Conservation (phyloP, 768 basidiomycete species). For the Pleurotus pulmonarius region DNA sequence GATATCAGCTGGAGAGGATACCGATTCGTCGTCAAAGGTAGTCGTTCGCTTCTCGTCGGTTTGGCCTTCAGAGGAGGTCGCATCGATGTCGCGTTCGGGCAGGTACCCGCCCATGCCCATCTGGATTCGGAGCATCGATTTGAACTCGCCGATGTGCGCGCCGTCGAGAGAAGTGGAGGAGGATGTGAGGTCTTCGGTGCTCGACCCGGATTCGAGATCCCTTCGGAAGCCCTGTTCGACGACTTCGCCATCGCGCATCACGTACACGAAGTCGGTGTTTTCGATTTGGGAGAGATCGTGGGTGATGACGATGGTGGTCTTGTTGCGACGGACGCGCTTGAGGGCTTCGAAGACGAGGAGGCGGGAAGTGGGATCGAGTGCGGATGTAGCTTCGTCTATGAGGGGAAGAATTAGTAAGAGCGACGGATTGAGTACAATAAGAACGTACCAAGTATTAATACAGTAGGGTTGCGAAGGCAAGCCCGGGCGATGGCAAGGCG, state of each 20-base stretch:
- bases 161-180: slow-evolving; percentile 12
- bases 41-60: slow-evolving; percentile 4
- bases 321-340: slow-evolving; percentile 64
- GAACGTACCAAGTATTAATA: slow-evolving; percentile 83
- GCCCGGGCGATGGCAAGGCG: slow-evolving; percentile 87
- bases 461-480: slow-evolving; percentile 76
- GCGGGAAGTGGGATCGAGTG: slow-evolving; percentile 84
- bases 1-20: not conserved
- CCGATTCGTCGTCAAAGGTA: not conserved
- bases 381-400: slow-evolving; percentile 77
- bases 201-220: slow-evolving; percentile 58
- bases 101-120: slow-evolving; percentile 47
- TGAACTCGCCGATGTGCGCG: slow-evolving; percentile 59
- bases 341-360: slow-evolving; percentile 77
- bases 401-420: slow-evolving; percentile 31
- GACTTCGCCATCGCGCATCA: slow-evolving; percentile 75
- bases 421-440: slow-evolving; percentile 28
- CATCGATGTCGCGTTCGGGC: slow-evolving; percentile 29
- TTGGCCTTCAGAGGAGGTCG: not conserved
- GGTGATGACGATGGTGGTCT: slow-evolving; percentile 91
- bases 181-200: slow-evolving; percentile 10
- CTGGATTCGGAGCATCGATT: slow-evolving; percentile 60
- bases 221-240: slow-evolving; percentile 85
- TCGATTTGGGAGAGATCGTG: slow-evolving; percentile 89
- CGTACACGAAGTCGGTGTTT: slow-evolving; percentile 82